Evolutionary conservation across 805 yeast species (phyloP).

Genomic region (Saccharomyces kudriavzevii): DNA sequence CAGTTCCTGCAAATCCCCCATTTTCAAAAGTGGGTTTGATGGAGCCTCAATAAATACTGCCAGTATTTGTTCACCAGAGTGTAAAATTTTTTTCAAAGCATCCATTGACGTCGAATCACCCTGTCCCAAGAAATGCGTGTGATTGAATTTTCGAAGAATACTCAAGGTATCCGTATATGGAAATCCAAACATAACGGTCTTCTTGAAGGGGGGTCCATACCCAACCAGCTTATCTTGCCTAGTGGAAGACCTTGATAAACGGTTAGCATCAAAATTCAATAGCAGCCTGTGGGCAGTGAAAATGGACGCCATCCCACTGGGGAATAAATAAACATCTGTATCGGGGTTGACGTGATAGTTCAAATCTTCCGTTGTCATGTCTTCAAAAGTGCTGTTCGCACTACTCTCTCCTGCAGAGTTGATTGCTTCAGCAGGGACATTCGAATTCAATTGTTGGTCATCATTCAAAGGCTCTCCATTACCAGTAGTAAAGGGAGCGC

Average conservation of each 20-base stretch:
- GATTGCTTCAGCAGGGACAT: not conserved
- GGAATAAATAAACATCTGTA: conserved; percentile 72
- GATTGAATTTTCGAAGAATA: conserved; percentile 83
- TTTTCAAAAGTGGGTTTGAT: conserved; percentile 81
- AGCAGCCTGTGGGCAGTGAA: conserved; percentile 68
- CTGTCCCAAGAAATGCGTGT: conserved; percentile 74
- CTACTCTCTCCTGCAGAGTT: not conserved
- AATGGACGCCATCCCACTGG: conserved; percentile 90
- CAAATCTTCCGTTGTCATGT: not conserved
- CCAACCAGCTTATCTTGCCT: conserved; percentile 12
- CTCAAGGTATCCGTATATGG: conserved; percentile 92
- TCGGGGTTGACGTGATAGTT: conserved; percentile 29
- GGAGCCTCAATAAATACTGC: conserved; percentile 91
- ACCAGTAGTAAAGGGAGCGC: not conserved
- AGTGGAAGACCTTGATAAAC: conserved; percentile 22
- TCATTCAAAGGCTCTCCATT: not conserved
- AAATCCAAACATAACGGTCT: conserved; percentile 90
- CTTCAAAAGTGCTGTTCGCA: not conserved
- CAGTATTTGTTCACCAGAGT: conserved; percentile 56
- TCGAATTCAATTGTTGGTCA: not conserved
- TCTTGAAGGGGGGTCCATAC: conserved; percentile 32
- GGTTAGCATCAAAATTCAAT: conserved; percentile 30
- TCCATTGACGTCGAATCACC: conserved; percentile 63
- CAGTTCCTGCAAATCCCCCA: conserved; percentile 67
- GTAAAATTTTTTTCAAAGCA: conserved; percentile 54